A percentile compares a stretch with the other conserved stretches of the same genome.
These are phyloP conservation scores for Cutaneotrichosporon dermatis DNA, from an alignment of 1,284 basidiomycete species.

Conservation along the genomic window DNA sequence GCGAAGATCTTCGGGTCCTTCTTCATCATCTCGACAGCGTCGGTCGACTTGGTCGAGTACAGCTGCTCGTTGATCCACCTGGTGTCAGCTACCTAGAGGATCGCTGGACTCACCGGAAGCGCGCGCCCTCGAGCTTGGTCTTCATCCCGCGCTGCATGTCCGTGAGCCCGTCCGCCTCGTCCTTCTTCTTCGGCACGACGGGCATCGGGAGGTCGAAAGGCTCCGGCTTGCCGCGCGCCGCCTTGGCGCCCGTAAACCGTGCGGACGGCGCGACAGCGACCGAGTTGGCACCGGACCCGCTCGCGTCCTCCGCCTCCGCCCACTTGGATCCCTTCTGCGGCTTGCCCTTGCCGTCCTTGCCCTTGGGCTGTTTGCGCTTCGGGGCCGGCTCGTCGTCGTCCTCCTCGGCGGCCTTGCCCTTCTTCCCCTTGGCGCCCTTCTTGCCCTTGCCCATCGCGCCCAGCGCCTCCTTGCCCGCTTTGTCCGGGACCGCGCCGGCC, in stretches of 20 bases:
- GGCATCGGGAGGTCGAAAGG: conserved; percentile 28
- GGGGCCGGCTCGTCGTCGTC: background rate
- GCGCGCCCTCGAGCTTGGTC: conserved; percentile 71
- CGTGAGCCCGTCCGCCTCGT: conserved; percentile 55
- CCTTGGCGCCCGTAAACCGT: background rate
- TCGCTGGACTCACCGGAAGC: conserved; percentile 62
- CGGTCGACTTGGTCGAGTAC: conserved; percentile 72
- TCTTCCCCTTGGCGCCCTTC: conserved; percentile 5
- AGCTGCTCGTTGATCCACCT: conserved; percentile 83
- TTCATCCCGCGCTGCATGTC: conserved; percentile 69
- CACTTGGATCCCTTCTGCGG: background rate
- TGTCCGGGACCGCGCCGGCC: conserved; percentile 40
- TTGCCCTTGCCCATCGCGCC: conserved; percentile 37
- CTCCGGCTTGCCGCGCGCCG: conserved; percentile 12
- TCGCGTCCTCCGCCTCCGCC: background rate
- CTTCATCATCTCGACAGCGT: conserved; percentile 74
- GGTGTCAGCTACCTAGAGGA: conserved; percentile 1
- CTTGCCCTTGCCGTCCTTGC: conserved; percentile 5
- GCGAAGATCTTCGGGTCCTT: conserved; percentile 68
- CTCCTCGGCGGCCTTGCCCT: background rate
- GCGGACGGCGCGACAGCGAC: background rate
- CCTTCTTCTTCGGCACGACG: conserved; percentile 12
- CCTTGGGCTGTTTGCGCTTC: background rate
- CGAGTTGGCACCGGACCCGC: conserved; percentile 1
- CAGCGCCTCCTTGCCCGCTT: conserved; percentile 19